These are phyloP conservation scores for Ogataea naganishii DNA, from an alignment of 805 yeast species.

Conservation along the genomic window DNA sequence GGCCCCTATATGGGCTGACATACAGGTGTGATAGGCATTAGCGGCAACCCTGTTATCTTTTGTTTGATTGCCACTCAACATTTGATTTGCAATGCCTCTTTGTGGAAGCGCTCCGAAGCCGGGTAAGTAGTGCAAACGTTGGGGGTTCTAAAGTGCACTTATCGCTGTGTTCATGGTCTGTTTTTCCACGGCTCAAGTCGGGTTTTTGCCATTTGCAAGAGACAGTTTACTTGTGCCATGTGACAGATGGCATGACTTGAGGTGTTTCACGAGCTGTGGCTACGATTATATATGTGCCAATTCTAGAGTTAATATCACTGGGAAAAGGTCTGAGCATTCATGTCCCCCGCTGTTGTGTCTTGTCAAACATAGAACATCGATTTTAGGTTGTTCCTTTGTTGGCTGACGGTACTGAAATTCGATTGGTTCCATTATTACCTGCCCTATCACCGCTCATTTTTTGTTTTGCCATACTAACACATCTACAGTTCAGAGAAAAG, in stretches of 20 bases:
- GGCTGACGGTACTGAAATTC: background rate
- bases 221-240: background rate
- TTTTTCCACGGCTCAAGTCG: background rate
- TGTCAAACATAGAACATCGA: background rate
- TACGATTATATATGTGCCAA: background rate
- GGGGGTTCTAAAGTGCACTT: background rate
- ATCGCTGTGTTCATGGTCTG: too few relatives aligned
- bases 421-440: too few relatives aligned
- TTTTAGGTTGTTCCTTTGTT: slow-evolving; percentile 1
- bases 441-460: too few relatives aligned
- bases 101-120: slow-evolving; percentile 38
- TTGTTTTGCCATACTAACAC: background rate
- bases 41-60: too few relatives aligned
- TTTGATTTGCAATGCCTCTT: slow-evolving; percentile 26
- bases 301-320: slow-evolving; percentile 5
- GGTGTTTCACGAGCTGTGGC: too few relatives aligned
- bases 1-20: too few relatives aligned
- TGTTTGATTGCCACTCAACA: too few relatives aligned
- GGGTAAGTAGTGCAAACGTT: slow-evolving; percentile 17
- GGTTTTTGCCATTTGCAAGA: background rate
- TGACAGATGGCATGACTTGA: too few relatives aligned
- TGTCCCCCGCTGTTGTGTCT: slow-evolving; percentile 1
- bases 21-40: too few relatives aligned
- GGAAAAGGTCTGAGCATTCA: slow-evolving; percentile 3
- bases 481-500: slow-evolving; percentile 67